Base-by-base conservation (phyloP, 768 basidiomycete genomes). In the Ramaria sp. region DNA sequence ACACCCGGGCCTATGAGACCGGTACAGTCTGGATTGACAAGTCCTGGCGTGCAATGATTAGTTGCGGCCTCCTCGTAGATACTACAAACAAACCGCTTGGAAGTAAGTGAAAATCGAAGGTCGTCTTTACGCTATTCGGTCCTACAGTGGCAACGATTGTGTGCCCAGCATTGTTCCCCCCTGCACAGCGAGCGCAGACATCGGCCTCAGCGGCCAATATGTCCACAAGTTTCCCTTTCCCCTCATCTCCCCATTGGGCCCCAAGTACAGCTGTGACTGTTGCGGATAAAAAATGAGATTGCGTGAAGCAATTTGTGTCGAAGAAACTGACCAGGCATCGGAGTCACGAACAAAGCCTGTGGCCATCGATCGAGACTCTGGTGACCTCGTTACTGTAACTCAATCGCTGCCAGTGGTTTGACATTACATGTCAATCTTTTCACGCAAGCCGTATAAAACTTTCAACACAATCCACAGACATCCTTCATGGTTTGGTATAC, bases 81-180 rank as follows among this genome's bases (percentile, higher is more conserved):
- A 58, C 39, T 19, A 9, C 9, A 7, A 19, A 67, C 83, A 57
- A 61, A 92, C 95, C 96, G 64, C 88, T 89, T 0, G 96, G 96
- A 30, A 98, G 75, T 15, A 98, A 74, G 75, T 98, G 96, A 71
- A 99, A 99, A 39, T 93, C 93, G 71, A 88, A 97, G 1, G 84
- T 92, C 62, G 80, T 93, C 71, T 83, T 81, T 58, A 81, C 74
- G 46, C 80, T 79, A 59, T 89, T 80, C 47, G 83, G 78, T 11
- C 81, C 79, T 24, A 80, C 69, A 5, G 86, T 84, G 5, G 83
- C 90, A 61, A 99, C 86, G 69, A 99, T 97, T 22, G 96, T 98
- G 72, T 99, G 96, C 1, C 96, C 96, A 22, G 96, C 96, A 68
- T 99, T 99, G 75, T 97, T 98, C 11, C 96, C 96, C 13, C 96